Base-by-base conservation (phyloP, 306 rosid genomes). In the Pachyrhizus erosus region DNA sequence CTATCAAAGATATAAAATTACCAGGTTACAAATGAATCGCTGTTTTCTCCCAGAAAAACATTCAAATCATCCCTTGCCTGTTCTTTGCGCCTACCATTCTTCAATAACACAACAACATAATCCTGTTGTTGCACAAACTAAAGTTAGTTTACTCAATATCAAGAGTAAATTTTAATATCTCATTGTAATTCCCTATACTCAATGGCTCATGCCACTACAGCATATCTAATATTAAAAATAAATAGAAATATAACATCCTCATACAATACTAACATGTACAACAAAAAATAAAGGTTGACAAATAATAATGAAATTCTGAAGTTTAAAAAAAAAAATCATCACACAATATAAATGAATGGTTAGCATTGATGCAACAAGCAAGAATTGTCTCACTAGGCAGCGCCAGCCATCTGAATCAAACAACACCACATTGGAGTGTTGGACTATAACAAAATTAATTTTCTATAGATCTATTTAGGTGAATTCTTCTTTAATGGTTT, bases 11-110 rank as follows among this genome's bases (percentile, higher is more conserved):
- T 40, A 57, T 23, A 12, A 64, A 87, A 87, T 93, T 93, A 96
- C 99, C 99, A 96, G 33, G 97, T 87, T 49, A 92, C 89, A 82
- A 96, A 96, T 87, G 99, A 88, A 87, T 90, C 92, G 68, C 90
- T 90, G 86, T 96, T 94, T 72, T 92, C 97, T 54, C 94, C 97
- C 89, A 96, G 82, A 84, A 96, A 96, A 11, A 96, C 98, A 73
- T 87, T 88, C 82, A 96, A 82, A 90, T 89, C 98, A 83, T 71
- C 88, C 88, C 70, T 91, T 33, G 98, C 97, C 85, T 91, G 93
- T 66, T 91, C 98, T 87, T 91, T 96, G 82, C 86, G 73, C 85
- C 91, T 92, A 67, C 99, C 98, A 62, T 96, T 96, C 94, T 87
- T 96, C 85, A 96, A 80, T 70, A 96, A 85, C 67, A 96, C 99